phyloP scores from a whole-genome alignment of 345 rosid species.

The Lepidium sativum region DNA sequence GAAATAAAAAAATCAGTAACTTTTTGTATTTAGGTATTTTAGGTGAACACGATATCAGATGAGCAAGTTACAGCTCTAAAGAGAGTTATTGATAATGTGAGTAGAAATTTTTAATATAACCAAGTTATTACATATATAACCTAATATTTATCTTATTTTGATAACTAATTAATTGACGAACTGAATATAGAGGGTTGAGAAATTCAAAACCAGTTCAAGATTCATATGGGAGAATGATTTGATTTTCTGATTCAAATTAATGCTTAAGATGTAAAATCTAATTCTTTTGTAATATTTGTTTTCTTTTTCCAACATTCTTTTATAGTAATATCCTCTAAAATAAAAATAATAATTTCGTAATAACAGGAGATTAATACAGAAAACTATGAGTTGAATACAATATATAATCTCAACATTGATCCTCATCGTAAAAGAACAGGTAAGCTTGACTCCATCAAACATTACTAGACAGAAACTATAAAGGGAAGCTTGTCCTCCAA shows the following conservation, averaged over 20 bases:
- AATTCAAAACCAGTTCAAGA: conserved; percentile 65
- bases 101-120: conserved; percentile 1
- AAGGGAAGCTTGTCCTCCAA: not conserved
- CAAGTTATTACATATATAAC: too few relatives aligned
- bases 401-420: not conserved
- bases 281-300: not conserved
- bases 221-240: conserved; percentile 36
- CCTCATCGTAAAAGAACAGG: not conserved
- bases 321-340: not conserved
- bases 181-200: conserved; percentile 36
- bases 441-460: not conserved
- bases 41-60: conserved; percentile 62
- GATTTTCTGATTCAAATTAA: conserved; percentile 28
- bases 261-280: not conserved
- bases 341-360: not conserved
- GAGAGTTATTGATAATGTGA: conserved; percentile 56
- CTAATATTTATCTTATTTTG: not conserved
- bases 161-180: not conserved
- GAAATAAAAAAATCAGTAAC: not conserved
- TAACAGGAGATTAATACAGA: not conserved
- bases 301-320: too few relatives aligned
- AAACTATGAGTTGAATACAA: not conserved
- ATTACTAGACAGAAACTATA: not conserved
- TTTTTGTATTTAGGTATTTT: not conserved
- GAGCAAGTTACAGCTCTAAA: conserved; percentile 46